Percentiles rank a stretch among this genome's conserved stretches.
phyloP scores from a whole-genome alignment of 352 stramenopile species.

The Phytophthora ramorum region DNA sequence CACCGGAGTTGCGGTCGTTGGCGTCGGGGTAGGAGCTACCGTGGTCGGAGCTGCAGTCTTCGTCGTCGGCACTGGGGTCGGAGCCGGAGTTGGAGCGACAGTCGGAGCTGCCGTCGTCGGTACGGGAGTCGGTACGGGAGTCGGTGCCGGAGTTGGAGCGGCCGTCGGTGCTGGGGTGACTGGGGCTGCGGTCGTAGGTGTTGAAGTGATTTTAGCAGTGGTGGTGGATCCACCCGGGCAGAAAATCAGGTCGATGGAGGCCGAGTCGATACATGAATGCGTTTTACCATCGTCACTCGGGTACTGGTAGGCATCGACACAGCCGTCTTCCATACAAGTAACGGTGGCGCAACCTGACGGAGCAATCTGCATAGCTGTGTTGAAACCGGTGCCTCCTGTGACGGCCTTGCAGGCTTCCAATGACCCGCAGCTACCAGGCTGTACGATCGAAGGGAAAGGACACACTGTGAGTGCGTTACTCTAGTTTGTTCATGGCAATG shows the following conservation, averaged over 20 bases:
- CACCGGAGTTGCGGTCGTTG: neutral
- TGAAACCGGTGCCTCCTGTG: constrained; percentile 61
- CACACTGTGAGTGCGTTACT: neutral
- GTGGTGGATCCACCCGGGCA: constrained; percentile 44
- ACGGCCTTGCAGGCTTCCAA: constrained; percentile 47
- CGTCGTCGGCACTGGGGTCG: constrained; percentile 12
- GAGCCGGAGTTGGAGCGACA: neutral
- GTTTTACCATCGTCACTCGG: constrained; percentile 61
- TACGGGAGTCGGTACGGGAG: constrained; percentile 1
- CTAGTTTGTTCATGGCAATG: neutral
- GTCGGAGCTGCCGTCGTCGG: neutral
- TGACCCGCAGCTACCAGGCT: constrained; percentile 45
- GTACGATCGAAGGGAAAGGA: neutral
- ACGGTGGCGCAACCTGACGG: constrained; percentile 51
- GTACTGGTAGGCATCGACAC: constrained; percentile 63
- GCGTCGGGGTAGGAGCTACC: constrained; percentile 1
- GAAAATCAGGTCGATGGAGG: constrained; percentile 62
- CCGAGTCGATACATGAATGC: constrained; percentile 51
- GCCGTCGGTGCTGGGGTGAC: constrained; percentile 2
- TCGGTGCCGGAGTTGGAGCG: constrained; percentile 20
- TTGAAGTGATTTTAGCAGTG: constrained; percentile 5
- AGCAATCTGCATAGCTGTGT: constrained; percentile 58
- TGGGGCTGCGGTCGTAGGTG: neutral
- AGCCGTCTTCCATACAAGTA: constrained; percentile 49
- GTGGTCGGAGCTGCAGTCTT: neutral